Evolutionary conservation across 2,329 filamentous ascomycete genomes (phyloP).

Genomic region (Lecanoromycetidae sp.): DNA sequence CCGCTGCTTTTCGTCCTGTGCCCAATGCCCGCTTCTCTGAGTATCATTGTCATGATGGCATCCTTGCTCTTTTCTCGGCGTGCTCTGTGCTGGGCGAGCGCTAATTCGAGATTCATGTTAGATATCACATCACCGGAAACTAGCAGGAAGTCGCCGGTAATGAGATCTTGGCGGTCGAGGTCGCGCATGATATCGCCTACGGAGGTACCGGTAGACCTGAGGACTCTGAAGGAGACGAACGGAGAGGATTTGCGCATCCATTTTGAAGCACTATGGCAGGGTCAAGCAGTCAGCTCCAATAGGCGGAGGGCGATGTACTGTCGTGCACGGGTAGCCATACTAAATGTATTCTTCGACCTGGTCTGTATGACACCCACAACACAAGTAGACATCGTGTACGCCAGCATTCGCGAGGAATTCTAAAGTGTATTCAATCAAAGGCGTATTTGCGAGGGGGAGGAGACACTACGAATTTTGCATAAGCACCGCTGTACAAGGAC

Average conservation of each 20-base stretch:
- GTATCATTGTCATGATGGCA: constrained; percentile 93
- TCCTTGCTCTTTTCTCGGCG: constrained; percentile 76
- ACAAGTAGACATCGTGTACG: constrained; percentile 87
- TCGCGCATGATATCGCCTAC: constrained; percentile 92
- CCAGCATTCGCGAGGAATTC: constrained; percentile 92
- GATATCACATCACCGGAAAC: constrained; percentile 89
- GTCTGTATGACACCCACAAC: constrained; percentile 76
- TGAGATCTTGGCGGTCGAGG: constrained; percentile 71
- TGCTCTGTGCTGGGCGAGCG: constrained; percentile 65
- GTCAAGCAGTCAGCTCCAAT: constrained; percentile 4
- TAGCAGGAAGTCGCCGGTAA: constrained; percentile 81
- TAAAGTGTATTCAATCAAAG: constrained; percentile 93
- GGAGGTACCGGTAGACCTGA: constrained; percentile 76
- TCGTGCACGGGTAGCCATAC: constrained; percentile 24
- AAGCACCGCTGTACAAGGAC: background rate
- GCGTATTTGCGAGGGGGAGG: constrained; percentile 81
- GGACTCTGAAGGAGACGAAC: constrained; percentile 70
- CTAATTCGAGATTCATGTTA: constrained; percentile 72
- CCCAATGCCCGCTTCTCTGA: constrained; percentile 61
- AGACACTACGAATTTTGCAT: constrained; percentile 53
- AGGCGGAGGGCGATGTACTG: background rate
- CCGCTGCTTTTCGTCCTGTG: constrained; percentile 69
- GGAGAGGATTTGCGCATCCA: constrained; percentile 62
- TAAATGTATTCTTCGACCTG: constrained; percentile 79
- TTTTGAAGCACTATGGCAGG: constrained; percentile 49